phyloP scores from a whole-genome alignment of 495 filamentous ascomycete genomes.

The Neurospora sp. region DNA sequence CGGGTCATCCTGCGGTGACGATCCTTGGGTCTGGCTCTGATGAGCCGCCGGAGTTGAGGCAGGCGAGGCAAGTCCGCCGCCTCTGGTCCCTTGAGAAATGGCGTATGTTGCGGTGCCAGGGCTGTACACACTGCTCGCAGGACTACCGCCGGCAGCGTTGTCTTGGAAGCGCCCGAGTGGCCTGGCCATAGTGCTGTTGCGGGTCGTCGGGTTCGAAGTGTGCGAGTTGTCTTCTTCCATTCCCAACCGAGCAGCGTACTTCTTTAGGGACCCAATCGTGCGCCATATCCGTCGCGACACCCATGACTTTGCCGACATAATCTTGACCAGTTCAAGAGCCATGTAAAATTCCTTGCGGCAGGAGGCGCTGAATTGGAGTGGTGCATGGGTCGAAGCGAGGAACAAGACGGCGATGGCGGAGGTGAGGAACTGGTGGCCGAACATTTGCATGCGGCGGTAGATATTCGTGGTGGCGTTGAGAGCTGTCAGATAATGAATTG shows the following conservation, averaged over 20 bases:
- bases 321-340: slow-evolving; percentile 72
- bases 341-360: slow-evolving; percentile 82
- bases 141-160: neutral
- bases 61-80: neutral
- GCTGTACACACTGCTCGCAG: neutral
- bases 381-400: slow-evolving; percentile 73
- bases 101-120: neutral
- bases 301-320: slow-evolving; percentile 67
- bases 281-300: slow-evolving; percentile 75
- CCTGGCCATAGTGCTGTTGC: neutral
- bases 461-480: slow-evolving; percentile 74
- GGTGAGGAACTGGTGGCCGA: slow-evolving; percentile 81
- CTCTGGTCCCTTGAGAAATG: neutral
- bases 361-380: slow-evolving; percentile 59
- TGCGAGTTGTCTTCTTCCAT: slow-evolving; percentile 33
- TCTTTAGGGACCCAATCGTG: slow-evolving; percentile 68
- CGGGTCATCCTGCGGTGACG: slow-evolving; percentile 10
- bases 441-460: slow-evolving; percentile 68
- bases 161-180: neutral
- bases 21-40: neutral
- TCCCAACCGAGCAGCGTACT: slow-evolving; percentile 69
- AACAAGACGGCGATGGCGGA: slow-evolving; percentile 74
- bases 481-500: slow-evolving; percentile 60
- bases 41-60: slow-evolving; percentile 3
- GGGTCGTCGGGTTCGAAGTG: neutral